Evolutionary conservation across 1,284 basidiomycete genomes (phyloP), one percentile per base, ranked within the genome.

Genomic region (Heterobasidion annosum): DNA sequence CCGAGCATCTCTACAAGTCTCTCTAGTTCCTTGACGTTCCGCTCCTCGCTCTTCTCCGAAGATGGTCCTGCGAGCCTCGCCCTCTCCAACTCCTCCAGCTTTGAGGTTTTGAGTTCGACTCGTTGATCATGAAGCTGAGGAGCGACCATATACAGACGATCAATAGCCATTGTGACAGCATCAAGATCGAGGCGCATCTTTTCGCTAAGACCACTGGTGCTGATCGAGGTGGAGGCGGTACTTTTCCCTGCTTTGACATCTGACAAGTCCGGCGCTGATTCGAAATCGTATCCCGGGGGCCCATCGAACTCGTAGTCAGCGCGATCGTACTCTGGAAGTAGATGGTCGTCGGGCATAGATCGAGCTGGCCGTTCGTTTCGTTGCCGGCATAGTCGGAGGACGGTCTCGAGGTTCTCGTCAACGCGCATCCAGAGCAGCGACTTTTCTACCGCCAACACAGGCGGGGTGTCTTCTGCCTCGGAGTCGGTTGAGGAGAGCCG

Each of bases 81-180:
- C 15, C 47, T 53, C 53, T 59, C 56, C 5, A 60, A 58, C 57
- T 62, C 60, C 52, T 58, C 61, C 34, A 54, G 52, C 54, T 64
- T 68, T 25, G 78, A 71, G 19, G 75, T 74, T 60, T 86, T 84
- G 52, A 93, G 76, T 64, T 93, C 91, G 10, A 90, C 90, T 1
- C 93, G 82, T 67, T 96, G 93, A 63, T 91, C 85, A 56, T 88
- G 81, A 44, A 95, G 68, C 66, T 93, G 91, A 0, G 93, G 93
- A 1, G 90, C 84, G 34, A 88, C 85, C 13, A 79, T 67, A 65
- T 93, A 91, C 9, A 96, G 70, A 32, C 92, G 76, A 64, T 94
- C 93, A 59, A 97, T 94, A 18, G 93, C 92, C 64, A 81, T 77
- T 0, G 89, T 82, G 44, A 96, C 83, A 5, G 80, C 77, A 61